Evolutionary conservation across 768 basidiomycete species (phyloP).

Genomic region (Agaricus subrufescens): DNA sequence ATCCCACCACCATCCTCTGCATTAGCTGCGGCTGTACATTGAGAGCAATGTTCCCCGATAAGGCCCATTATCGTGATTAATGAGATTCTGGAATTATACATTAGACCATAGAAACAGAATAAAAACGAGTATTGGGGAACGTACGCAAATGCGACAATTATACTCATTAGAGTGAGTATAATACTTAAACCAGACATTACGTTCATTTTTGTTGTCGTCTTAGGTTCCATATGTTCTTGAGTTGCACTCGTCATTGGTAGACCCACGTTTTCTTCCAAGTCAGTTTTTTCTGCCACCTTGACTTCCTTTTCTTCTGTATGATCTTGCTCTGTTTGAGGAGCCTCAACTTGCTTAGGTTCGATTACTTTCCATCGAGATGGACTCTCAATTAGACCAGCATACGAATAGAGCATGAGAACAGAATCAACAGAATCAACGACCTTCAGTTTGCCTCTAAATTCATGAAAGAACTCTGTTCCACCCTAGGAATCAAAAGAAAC

Average conservation of each 20-base stretch:
- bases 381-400: constrained; percentile 62
- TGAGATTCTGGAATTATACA: constrained; percentile 51
- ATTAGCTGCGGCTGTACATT: constrained; percentile 57
- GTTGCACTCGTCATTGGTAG: background rate
- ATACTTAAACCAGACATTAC: constrained; percentile 80
- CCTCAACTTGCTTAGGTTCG: constrained; percentile 20
- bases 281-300: background rate
- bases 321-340: background rate
- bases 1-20: constrained; percentile 14
- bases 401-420: constrained; percentile 86
- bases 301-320: background rate
- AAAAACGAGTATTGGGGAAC: constrained; percentile 14
- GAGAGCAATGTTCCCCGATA: constrained; percentile 66
- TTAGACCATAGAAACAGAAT: background rate
- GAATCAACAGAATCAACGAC: constrained; percentile 83
- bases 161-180: constrained; percentile 75
- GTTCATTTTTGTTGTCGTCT: constrained; percentile 40
- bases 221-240: constrained; percentile 13
- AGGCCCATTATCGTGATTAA: constrained; percentile 80
- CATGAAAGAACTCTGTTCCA: too few relatives aligned
- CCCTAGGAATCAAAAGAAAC: too few relatives aligned
- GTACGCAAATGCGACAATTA: constrained; percentile 80
- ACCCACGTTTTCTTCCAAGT: background rate
- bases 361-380: constrained; percentile 39
- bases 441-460: too few relatives aligned